Conservation (phyloP, 768 basidiomycete genomes). For the Lactarius pseudohatsudake region DNA sequence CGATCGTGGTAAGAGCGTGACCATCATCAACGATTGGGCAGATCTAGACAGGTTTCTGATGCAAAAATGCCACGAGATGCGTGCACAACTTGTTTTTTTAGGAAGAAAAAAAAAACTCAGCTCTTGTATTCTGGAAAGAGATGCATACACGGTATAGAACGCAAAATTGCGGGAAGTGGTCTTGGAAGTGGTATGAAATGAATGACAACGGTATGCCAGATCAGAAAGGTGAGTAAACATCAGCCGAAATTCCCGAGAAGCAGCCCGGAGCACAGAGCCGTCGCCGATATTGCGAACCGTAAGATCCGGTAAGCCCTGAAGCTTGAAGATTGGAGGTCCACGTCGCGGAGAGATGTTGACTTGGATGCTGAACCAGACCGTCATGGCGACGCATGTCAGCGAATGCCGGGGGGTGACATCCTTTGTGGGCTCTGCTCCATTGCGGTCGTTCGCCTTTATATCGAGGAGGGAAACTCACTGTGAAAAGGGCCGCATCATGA, state of each 20-base stretch:
- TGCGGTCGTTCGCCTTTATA: not conserved
- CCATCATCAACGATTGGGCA: not conserved
- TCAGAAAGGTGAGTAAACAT: not conserved
- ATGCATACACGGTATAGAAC: not conserved
- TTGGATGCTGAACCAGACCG: not conserved
- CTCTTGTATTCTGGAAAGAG: not conserved
- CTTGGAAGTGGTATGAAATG: not conserved
- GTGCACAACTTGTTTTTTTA: not conserved
- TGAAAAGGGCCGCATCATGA: not conserved
- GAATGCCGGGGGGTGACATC: not conserved
- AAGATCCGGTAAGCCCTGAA: too few relatives aligned
- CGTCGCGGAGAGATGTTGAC: not conserved
- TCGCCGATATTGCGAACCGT: not conserved
- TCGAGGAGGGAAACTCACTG: not conserved
- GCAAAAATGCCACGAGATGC: not conserved
- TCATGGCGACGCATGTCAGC: not conserved
- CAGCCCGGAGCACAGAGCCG: not conserved
- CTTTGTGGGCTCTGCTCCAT: not conserved
- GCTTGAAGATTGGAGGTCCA: not conserved
- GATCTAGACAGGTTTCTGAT: not conserved
- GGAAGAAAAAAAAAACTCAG: not conserved
- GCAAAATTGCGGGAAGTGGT: not conserved
- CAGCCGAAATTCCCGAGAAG: not conserved
- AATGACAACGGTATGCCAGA: not conserved
- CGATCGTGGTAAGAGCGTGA: not conserved